Conservation (phyloP, 345 rosid genomes). For the Acer saccharum region DNA sequence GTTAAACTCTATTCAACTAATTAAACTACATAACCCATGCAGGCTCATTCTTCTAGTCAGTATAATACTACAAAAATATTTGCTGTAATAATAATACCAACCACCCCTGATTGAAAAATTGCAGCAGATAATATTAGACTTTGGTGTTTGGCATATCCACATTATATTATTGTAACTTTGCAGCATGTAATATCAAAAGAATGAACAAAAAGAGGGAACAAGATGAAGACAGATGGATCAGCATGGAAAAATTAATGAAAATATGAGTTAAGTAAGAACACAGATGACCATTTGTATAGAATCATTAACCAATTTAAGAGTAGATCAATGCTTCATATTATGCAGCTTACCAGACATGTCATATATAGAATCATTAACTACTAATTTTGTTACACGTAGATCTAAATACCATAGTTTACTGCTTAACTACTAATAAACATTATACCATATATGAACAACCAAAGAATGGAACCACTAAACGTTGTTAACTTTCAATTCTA, state of each 20-base stretch:
- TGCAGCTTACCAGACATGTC: conserved; percentile 8
- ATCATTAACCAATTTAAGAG: not conserved
- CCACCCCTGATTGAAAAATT: no score
- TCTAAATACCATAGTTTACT: not conserved
- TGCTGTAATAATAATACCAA: conserved; percentile 66
- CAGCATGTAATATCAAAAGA: no score
- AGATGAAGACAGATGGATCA: conserved; percentile 96
- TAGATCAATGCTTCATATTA: conserved; percentile 6
- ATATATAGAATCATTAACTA: not conserved
- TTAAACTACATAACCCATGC: no score
- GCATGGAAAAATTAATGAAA: conserved; percentile 38
- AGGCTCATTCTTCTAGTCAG: no score
- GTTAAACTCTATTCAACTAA: no score
- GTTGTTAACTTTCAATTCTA: conserved; percentile 38
- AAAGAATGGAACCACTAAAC: conserved; percentile 45
- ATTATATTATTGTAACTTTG: no score
- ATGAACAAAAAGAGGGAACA: conserved; percentile 73
- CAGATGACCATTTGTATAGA: not conserved
- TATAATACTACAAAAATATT: conserved; percentile 42
- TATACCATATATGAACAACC: no score
- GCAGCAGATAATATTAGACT: no score
- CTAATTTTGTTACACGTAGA: conserved; percentile 22
- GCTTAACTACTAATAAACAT: no score
- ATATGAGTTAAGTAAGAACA: not conserved
- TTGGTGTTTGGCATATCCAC: no score